Conservation (phyloP, 1,284 basidiomycete genomes). For the Ceratobasidium sp. region DNA sequence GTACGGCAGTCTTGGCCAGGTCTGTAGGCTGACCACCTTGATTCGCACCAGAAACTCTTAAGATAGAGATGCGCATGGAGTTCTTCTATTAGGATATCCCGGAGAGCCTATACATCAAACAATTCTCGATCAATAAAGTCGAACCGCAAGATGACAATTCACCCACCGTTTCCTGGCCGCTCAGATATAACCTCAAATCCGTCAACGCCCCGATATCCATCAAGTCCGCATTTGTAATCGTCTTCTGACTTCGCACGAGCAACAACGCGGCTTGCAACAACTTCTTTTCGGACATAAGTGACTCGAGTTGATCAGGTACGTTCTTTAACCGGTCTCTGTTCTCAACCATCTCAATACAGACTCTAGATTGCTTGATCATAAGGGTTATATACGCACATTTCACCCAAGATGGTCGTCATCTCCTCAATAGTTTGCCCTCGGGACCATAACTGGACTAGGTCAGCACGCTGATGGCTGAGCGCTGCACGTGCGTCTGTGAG, state of each 20-base stretch:
- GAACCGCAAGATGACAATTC: too few relatives aligned
- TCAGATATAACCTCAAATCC: constrained; percentile 89
- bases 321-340: constrained; percentile 89
- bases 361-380: too few relatives aligned
- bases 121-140: too few relatives aligned
- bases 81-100: constrained; percentile 96
- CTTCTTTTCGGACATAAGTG: constrained; percentile 95
- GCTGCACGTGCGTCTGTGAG: constrained; percentile 86
- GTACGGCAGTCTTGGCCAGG: constrained; percentile 84
- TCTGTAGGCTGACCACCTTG: constrained; percentile 88
- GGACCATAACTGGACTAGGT: constrained; percentile 88
- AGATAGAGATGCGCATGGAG: constrained; percentile 98
- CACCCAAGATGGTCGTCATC: constrained; percentile 90
- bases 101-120: constrained; percentile 72
- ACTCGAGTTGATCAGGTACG: constrained; percentile 93
- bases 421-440: constrained; percentile 88
- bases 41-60: constrained; percentile 96
- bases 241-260: constrained; percentile 89
- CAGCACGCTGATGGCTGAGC: constrained; percentile 82
- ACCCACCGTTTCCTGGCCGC: constrained; percentile 87
- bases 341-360: constrained; percentile 43
- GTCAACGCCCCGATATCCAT: constrained; percentile 93
- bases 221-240: constrained; percentile 93
- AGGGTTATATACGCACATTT: constrained; percentile 81
- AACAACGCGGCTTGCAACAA: constrained; percentile 91